Base-by-base conservation (phyloP, 225 moss, liverwort and hornwort species). In the Physcomitrium patens region DNA sequence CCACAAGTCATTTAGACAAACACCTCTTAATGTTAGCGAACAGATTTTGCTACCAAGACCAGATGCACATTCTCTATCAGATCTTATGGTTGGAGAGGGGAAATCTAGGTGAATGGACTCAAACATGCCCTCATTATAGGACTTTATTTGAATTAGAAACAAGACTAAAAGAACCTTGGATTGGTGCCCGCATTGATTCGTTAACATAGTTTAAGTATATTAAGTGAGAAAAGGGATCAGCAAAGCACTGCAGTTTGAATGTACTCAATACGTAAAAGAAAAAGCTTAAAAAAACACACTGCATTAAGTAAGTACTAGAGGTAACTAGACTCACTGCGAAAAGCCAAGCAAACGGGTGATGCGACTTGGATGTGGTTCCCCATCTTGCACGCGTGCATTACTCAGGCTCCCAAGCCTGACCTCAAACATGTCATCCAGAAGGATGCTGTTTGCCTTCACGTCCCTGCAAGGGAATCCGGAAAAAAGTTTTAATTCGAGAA, bases 311-410 rank as follows among this genome's bases (percentile, higher is more conserved):
- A 37, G 31, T 7, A 37, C 5, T 48, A 56, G 47, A 22, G 54
- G 31, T 43, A 50, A 28, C 46, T 75, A 52, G 37, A 73, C 81
- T 81, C 78, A 96, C 96, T 87, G 89, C 73, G 96, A 96, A 23
- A 93, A 89, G 65, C 96, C 96, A 15, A 96, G 92, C 86, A 96
- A 86, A 66, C 96, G 93, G 54, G 93, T 91, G 85, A 96, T 96
- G 60, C 91, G 85, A 31, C 92, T 93, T 45, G 96, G 93, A 81
- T 96, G 96, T 37, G 90, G 79, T 22, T 96, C 96, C 9, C 91
- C 92, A 22, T 96, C 96, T 67, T 96, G 96, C 16, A 87, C 86
- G 41, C 92, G 83, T 23, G 89, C 96, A 61, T 96, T 93, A 59
- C 96, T 96, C 63, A 96, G 83, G 80, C 96, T 96, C 68, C 96